Percentiles rank a stretch among this genome's conserved stretches.
Evolutionary conservation across 306 rosid genomes (phyloP).

Genomic region (Inga leiocalycina): DNA sequence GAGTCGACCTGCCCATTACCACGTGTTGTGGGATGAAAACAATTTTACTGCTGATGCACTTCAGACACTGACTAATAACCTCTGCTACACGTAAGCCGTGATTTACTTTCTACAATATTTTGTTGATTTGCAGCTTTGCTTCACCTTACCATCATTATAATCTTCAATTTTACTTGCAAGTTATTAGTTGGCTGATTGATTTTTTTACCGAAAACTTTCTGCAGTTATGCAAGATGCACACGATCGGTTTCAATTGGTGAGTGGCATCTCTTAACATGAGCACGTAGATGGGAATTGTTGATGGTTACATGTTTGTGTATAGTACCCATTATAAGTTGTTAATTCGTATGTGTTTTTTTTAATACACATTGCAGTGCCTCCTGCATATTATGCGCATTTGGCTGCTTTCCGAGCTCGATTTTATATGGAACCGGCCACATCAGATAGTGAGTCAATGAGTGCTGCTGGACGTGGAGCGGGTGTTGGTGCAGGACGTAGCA

Average conservation of each 20-base stretch:
- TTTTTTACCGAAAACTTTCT: not conserved
- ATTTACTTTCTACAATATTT: not conserved
- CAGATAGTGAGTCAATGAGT: constrained; percentile 87
- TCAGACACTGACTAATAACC: constrained; percentile 82
- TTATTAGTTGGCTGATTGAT: not conserved
- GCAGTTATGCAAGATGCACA: constrained; percentile 94
- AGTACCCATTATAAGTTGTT: not conserved
- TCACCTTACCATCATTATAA: not conserved
- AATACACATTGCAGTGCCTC: constrained; percentile 70
- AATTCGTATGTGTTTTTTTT: not conserved
- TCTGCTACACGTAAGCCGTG: constrained; percentile 86
- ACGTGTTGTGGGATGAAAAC: constrained; percentile 96
- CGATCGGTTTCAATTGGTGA: constrained; percentile 94
- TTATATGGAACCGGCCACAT: constrained; percentile 91
- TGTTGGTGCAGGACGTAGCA: constrained; percentile 55
- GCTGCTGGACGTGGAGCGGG: constrained; percentile 68
- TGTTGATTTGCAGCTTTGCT: not conserved
- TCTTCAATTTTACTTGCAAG: not conserved
- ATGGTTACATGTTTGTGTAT: not conserved
- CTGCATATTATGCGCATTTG: constrained; percentile 92
- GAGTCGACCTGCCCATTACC: constrained; percentile 97
- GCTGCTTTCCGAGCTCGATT: constrained; percentile 96
- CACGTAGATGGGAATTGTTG: not conserved
- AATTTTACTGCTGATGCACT: constrained; percentile 88
- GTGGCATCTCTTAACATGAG: not conserved